Conservation (phyloP, 208 protist genomes). For the Wallacemonas rigidus region DNA sequence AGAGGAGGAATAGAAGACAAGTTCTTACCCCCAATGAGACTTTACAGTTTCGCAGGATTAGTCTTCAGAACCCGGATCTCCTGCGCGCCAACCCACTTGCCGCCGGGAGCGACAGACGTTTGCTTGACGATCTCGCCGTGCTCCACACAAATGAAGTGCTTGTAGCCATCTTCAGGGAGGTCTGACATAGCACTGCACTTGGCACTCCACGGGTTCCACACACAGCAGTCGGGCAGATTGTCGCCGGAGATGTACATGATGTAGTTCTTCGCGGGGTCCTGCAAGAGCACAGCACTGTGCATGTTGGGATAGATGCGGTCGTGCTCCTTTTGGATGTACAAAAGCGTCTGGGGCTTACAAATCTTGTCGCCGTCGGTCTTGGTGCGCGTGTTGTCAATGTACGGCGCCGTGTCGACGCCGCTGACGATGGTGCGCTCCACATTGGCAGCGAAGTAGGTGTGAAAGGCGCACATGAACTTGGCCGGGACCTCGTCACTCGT, state of each 20-base stretch:
- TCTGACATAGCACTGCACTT: conserved; percentile 71
- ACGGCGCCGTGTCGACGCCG: conserved; percentile 69
- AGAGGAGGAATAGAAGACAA: not conserved
- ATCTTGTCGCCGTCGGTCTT: conserved; percentile 36
- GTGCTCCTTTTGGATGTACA: conserved; percentile 57
- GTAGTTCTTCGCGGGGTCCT: conserved; percentile 39
- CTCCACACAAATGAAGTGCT: conserved; percentile 87
- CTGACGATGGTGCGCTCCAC: conserved; percentile 59
- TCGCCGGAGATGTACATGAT: conserved; percentile 45
- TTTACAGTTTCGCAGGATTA: conserved; percentile 26
- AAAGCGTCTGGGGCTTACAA: conserved; percentile 26
- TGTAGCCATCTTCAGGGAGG: conserved; percentile 76
- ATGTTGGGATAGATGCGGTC: conserved; percentile 81
- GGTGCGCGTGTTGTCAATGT: conserved; percentile 58
- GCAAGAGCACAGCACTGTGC: conserved; percentile 44
- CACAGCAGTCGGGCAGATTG: conserved; percentile 72
- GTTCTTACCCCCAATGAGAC: too few relatives aligned
- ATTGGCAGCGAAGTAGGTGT: conserved; percentile 84
- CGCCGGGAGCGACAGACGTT: conserved; percentile 57
- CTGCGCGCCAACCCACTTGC: conserved; percentile 60
- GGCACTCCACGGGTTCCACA: conserved; percentile 88
- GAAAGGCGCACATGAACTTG: conserved; percentile 81
- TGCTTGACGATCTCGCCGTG: conserved; percentile 74
- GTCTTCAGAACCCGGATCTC: conserved; percentile 42
- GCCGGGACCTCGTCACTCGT: conserved; percentile 33